Base-by-base conservation (phyloP, 306 rosid species). In the Gastrolobium villosum region DNA sequence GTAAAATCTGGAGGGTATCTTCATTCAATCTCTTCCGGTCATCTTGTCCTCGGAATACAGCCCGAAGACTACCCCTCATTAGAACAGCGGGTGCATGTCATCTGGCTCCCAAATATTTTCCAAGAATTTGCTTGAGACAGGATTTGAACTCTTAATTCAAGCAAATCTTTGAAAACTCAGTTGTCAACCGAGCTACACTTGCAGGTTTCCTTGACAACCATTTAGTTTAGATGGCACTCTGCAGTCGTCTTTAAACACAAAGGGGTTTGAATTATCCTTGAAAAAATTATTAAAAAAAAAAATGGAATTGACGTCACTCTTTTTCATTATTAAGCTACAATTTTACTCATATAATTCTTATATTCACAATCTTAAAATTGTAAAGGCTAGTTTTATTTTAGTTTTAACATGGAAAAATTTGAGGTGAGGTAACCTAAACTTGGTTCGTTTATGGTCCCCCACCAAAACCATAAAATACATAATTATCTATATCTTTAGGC, bases 401-500 rank as follows among this genome's bases (percentile, higher is more conserved):
- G 34, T 31, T 44, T 31, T 74, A 31, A 74, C 20, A 59, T n/a
- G 2, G 30, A 28, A 72, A 56, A 40, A 9, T 32, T 15, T 3
- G 13, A 48, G 36, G 36, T 10, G 26, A 26, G 61, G 26, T 30
- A 45, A 11, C 14, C 56, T 5, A 68, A 69, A 32, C 32, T 31
- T 14, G 54, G 44, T 54, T 65, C 37, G 57, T 41, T 55, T 49
- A 56, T 31, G 56, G 83, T 4, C 77, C 77, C 71, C 72, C 65
- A 69, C 45, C 52, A 64, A 50, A 76, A 40, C 65, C 46, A 63
- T 30, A 53, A 9, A 74, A 74, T 8, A 30, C 53, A 20, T 1
- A 75, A 61, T 63, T 30, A 36, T 60, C 28, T 11, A 45, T 62
- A 45, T 10, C 35, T 43, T 72, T 3, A 41, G 69, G 69, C 35